Percentiles rank a stretch among this genome's conserved stretches.
These are phyloP conservation scores for Alternaria incomplexa DNA, from an alignment of 2,329 filamentous ascomycete species.

Conservation along the genomic window DNA sequence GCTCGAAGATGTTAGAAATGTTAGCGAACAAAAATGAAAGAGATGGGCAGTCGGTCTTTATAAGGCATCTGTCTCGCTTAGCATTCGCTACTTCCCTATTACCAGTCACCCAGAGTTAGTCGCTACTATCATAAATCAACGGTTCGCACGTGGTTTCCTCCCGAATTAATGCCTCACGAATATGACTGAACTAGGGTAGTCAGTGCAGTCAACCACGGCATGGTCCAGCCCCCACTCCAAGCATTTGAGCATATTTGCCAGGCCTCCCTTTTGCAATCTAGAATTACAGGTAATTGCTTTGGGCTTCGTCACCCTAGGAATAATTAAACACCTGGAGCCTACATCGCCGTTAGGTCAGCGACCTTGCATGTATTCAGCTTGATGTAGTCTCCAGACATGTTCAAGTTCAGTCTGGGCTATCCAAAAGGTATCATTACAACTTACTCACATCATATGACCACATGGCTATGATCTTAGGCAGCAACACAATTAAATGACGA, in stretches of 20 bases:
- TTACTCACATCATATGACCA: not conserved
- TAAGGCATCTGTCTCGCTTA: not conserved
- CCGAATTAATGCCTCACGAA: not conserved
- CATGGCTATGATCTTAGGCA: not conserved
- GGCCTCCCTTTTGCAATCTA: not conserved
- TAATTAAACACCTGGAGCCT: not conserved
- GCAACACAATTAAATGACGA: not conserved
- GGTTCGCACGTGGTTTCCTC: not conserved
- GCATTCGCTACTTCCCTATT: not conserved
- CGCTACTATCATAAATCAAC: not conserved
- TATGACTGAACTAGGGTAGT: not conserved
- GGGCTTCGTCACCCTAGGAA: not conserved
- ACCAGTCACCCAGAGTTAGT: not conserved
- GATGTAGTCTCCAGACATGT: not conserved
- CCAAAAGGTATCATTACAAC: not conserved
- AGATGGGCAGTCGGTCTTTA: not conserved
- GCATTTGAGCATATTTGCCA: not conserved
- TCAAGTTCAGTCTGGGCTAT: not conserved
- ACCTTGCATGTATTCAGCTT: not conserved
- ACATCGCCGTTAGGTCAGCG: not conserved
- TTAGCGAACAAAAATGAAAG: not conserved
- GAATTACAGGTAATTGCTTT: not conserved
- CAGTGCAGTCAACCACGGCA: not conserved
- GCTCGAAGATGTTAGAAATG: not conserved
- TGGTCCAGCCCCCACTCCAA: not conserved